Conservation (phyloP, 495 filamentous ascomycete genomes). For the Daldinia vernicosa region DNA sequence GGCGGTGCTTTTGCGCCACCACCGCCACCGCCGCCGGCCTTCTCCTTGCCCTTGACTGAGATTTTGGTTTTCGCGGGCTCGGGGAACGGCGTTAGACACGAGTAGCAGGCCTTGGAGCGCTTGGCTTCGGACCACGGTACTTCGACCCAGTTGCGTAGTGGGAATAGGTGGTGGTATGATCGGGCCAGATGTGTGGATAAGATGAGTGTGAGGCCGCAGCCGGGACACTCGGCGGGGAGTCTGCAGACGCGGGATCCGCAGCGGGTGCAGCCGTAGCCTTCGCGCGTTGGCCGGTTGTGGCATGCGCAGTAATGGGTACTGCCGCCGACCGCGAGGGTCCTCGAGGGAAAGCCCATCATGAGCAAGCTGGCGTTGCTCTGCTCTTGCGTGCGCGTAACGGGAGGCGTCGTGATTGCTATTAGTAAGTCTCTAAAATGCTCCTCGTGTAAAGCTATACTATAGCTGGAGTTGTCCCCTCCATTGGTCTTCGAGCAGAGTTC, state of each 20-base stretch:
- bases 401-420: constrained; percentile 87
- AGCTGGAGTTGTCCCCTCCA: constrained; percentile 74
- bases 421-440: constrained; percentile 89
- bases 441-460: constrained; percentile 88
- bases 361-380: constrained; percentile 78
- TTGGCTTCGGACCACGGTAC: constrained; percentile 81
- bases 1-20: constrained; percentile 49
- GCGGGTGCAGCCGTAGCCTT: constrained; percentile 91
- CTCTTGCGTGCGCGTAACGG: constrained; percentile 74
- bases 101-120: constrained; percentile 59
- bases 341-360: constrained; percentile 98
- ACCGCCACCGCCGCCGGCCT: constrained; percentile 46
- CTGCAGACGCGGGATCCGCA: constrained; percentile 90
- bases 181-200: constrained; percentile 94
- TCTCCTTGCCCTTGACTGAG: constrained; percentile 35
- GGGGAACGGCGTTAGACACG: constrained; percentile 64
- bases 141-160: constrained; percentile 87
- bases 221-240: constrained; percentile 89
- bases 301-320: constrained; percentile 84
- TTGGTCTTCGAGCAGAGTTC: constrained; percentile 91
- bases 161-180: constrained; percentile 96
- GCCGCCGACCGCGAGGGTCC: constrained; percentile 76
- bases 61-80: constrained; percentile 38
- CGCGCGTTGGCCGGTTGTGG: constrained; percentile 81
- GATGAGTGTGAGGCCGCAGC: constrained; percentile 91